Evolutionary conservation across 2,329 filamentous ascomycete genomes (phyloP).

Genomic region (Aspergillus amoenus): DNA sequence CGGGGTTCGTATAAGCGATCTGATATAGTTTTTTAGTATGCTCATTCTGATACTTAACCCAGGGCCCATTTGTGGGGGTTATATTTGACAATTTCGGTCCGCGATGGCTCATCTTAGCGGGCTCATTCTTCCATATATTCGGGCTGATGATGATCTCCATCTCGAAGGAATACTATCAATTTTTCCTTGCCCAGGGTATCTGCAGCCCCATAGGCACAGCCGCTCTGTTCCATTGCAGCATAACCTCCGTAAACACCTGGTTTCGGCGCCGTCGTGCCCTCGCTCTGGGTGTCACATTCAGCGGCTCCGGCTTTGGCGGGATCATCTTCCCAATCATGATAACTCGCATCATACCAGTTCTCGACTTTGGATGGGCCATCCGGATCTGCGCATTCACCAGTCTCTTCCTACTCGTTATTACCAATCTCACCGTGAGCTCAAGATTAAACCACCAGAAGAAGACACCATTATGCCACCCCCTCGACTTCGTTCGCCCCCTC

Average conservation of each 20-base stretch:
- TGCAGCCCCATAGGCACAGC: constrained; percentile 52
- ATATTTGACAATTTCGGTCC: constrained; percentile 62
- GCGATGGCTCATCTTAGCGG: constrained; percentile 50
- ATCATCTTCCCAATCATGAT: constrained; percentile 63
- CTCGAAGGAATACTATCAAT: constrained; percentile 54
- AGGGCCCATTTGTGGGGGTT: constrained; percentile 15
- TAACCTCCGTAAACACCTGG: constrained; percentile 48
- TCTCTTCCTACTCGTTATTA: constrained; percentile 55
- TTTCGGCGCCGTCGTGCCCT: constrained; percentile 53
- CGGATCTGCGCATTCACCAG: constrained; percentile 59
- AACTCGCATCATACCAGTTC: constrained; percentile 49
- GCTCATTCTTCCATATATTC: constrained; percentile 55
- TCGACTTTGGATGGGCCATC: constrained; percentile 59
- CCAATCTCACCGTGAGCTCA: constrained; percentile 49
- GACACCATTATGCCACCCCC: constrained; percentile 5
- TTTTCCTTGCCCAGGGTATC: constrained; percentile 55
- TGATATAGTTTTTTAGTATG: not conserved
- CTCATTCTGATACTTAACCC: not conserved
- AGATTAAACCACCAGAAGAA: constrained; percentile 27
- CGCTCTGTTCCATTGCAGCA: constrained; percentile 48
- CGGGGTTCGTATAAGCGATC: constrained; percentile 5
- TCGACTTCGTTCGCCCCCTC: constrained; percentile 13
- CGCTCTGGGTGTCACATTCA: constrained; percentile 54
- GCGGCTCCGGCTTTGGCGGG: constrained; percentile 56
- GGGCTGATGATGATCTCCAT: constrained; percentile 59